Base-by-base conservation (phyloP, 1,284 basidiomycete genomes). In the Ceratobasidium sp. region DNA sequence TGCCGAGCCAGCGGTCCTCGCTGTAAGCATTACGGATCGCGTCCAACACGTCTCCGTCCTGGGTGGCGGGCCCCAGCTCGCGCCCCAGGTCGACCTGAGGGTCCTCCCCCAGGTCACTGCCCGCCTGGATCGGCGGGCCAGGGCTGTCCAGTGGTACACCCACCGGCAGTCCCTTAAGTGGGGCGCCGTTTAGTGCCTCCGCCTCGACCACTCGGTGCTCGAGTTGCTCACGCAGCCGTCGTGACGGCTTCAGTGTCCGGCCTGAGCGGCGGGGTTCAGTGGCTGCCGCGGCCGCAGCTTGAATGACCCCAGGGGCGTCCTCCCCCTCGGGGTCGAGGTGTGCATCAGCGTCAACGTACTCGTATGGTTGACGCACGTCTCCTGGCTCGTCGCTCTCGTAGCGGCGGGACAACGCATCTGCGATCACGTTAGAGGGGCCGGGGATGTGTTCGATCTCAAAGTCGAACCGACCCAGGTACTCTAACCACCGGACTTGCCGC, bases 401-500 rank as follows among this genome's bases (percentile, higher is more conserved):
- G 76, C 85, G 85, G 0, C 83, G 76, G 0, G 77, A 77, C n/a
- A 77, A 62, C 32, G 61, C 59, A 46, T 78, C 75, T 19, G 77
- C 77, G 4, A 78, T 46, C 29, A 70, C 51, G 22, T 78, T 74
- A 0, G 78, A 78, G 13, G 76, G 70, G 82, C 86, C 0, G 85
- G 68, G 1, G 68, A 86, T 80, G 68, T 85, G 83, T 7, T 80
- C 57, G 1, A 86, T 80, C 4, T 70, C 61, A 77, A 83, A 85
- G 43, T 84, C 79, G 65, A 85, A 86, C 37, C 82, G 82, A 44
- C 71, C 79, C 8, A 85, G 64, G 8, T 78, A 71, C 44, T 84
- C 83, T 22, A 86, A 7, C 86, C 86, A 86, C n/a, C 82, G 76
- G 11, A 78, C 79, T 78, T 83, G 84, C 11, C 80, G 70, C 0